These are phyloP conservation scores for Fusarium chlamydosporum DNA, from an alignment of 2,329 filamentous ascomycete species.

Conservation along the genomic window DNA sequence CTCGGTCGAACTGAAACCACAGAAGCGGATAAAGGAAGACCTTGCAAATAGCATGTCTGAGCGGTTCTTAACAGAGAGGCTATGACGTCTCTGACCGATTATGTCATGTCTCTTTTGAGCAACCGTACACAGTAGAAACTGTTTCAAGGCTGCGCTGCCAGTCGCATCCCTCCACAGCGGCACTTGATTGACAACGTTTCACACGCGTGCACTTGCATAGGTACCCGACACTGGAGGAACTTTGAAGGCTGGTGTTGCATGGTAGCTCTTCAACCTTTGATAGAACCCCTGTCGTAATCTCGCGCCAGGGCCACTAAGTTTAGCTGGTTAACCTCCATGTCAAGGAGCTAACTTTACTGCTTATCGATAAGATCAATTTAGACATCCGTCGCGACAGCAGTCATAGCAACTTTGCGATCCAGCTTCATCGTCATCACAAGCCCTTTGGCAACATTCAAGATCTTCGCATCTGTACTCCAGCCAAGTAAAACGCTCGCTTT, in stretches of 20 bases:
- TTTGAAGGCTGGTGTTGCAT: slow-evolving; percentile 23
- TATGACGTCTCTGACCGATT: slow-evolving; percentile 19
- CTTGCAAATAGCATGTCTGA: neutral
- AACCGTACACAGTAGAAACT: neutral
- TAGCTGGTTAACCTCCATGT: slow-evolving; percentile 18
- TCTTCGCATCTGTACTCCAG: slow-evolving; percentile 5
- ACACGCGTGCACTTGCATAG: slow-evolving; percentile 30
- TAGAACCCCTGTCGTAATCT: slow-evolving; percentile 24
- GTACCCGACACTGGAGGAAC: slow-evolving; percentile 21
- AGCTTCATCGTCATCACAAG: slow-evolving; percentile 26
- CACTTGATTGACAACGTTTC: slow-evolving; percentile 20
- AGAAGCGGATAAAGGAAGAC: neutral
- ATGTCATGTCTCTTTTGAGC: slow-evolving; percentile 7
- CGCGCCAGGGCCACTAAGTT: slow-evolving; percentile 10
- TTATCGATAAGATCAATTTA: slow-evolving; percentile 43
- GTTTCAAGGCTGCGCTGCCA: slow-evolving; percentile 11
- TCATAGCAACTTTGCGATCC: slow-evolving; percentile 20
- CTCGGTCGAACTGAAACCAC: neutral
- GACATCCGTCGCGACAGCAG: slow-evolving; percentile 38
- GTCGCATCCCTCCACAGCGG: slow-evolving; percentile 7
- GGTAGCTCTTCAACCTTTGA: slow-evolving; percentile 22
- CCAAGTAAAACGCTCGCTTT: slow-evolving; percentile 6
- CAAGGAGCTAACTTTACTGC: slow-evolving; percentile 28
- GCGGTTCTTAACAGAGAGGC: neutral
- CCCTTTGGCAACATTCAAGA: neutral